Base-by-base conservation (phyloP, 768 basidiomycete species). In the Strobilomyces echinocephalus region DNA sequence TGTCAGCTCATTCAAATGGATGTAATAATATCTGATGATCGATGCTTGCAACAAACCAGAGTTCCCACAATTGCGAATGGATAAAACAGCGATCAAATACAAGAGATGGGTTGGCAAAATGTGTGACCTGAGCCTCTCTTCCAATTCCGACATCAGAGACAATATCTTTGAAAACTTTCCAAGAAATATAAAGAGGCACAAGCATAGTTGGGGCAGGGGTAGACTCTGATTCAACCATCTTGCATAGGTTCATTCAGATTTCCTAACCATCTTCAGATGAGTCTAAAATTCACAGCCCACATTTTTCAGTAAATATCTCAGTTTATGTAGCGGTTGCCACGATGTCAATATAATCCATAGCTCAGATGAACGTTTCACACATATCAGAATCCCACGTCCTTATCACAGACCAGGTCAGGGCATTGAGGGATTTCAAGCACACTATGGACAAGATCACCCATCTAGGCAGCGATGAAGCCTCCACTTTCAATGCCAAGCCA, bases 111-210 rank as follows among this genome's bases (percentile, higher is more conserved):
- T 40, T 5, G 1, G 24, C 30, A 21, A 39, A 5, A 57, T 58
- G 55, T 58, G 57, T n/a, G 34, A 56, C 5, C 30, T 53, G 41
- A 44, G 31, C 33, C 1, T 47, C 18, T n/a, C 43, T 9, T 43
- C 50, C 1, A 33, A 14, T 12, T 30, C 18, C 18, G 2, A 9
- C 9, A 42, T n/a, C 12, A 53, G 55, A 16, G 12, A 8, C 0
- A 30, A 38, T 6, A 52, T 56, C 28, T 56, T 52, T 5, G 16
- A 16, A 0, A 45, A 26, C 2, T 52, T 1, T 12, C 1, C 1
- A 15, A 18, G 11, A 34, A 24, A 9, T 58, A 58, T 14, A 4
- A 2, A 4, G 15, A 45, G 50, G 57, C 57, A 10, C 10, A 4
- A 4, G n/a, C n/a, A 8, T 38, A 38, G 4, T 38, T 11, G n/a